Percentiles rank a stretch among this genome's conserved stretches.
These are phyloP conservation scores for Asterella californica DNA, from an alignment of 225 moss, liverwort and hornwort species.

Conservation along the genomic window DNA sequence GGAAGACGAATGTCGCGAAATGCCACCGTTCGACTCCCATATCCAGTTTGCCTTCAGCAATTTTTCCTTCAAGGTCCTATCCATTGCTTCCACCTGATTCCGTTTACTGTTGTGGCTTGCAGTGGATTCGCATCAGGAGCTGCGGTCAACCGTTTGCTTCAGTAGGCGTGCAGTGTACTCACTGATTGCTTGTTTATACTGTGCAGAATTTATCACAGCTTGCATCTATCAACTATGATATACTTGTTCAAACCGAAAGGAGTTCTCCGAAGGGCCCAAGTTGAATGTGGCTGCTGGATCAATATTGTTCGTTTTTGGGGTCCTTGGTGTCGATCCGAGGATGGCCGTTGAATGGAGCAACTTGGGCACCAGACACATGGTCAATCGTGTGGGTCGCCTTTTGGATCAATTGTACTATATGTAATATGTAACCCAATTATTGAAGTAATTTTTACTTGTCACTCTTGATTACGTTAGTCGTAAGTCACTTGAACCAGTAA, in stretches of 20 bases:
- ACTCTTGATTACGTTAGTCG: constrained; percentile 17
- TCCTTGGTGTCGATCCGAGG: constrained; percentile 36
- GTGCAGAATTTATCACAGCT: constrained; percentile 94
- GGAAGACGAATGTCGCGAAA: constrained; percentile 66
- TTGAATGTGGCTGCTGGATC: constrained; percentile 40
- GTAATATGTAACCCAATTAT: constrained; percentile 72
- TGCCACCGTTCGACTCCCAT: constrained; percentile 53
- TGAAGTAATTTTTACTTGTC: constrained; percentile 45
- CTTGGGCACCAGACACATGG: constrained; percentile 44
- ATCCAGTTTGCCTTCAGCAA: constrained; percentile 84
- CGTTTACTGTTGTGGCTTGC: neutral
- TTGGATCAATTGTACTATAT: constrained; percentile 69
- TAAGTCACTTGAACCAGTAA: constrained; percentile 22
- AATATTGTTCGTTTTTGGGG: constrained; percentile 21
- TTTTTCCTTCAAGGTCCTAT: constrained; percentile 84
- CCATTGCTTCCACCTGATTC: neutral
- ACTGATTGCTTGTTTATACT: neutral
- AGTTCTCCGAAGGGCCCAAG: constrained; percentile 64
- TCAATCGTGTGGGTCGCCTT: constrained; percentile 42
- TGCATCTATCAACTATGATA: constrained; percentile 98
- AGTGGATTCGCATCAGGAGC: neutral
- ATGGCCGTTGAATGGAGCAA: constrained; percentile 32
- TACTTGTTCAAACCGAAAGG: constrained; percentile 81
- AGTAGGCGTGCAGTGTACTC: neutral
- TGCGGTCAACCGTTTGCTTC: neutral